Base-by-base conservation (phyloP, 179 eudicot genomes). In the Pouteria campechiana region DNA sequence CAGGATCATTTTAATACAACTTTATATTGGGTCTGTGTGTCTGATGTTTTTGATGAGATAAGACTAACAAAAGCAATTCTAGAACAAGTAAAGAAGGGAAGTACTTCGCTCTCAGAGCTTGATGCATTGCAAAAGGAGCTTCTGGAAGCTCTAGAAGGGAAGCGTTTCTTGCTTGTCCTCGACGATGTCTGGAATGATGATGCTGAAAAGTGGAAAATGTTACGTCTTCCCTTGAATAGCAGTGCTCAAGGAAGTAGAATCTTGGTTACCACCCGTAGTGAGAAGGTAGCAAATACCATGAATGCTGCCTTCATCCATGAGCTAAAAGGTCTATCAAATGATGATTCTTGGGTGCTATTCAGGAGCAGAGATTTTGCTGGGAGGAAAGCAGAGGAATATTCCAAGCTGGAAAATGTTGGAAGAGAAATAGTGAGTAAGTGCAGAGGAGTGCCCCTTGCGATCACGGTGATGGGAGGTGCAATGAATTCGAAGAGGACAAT, bases 371-470 rank as follows among this genome's bases (percentile, higher is more conserved):
- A 66, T 0, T 67, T 67, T 37, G n/a, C 14, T 11, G 55, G 53
- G 18, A 60, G 36, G 17, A 55, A 15, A 2, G 7, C 3, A 2
- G 43, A 40, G 41, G 64, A 53, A 3, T 3, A 23, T 8, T 52
- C 17, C n/a, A 3, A 13, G 25, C 32, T 67, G 7, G 39, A 50
- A 44, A 37, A 30, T 21, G 32, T 55, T 4, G 72, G 63, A 13
- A 60, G 42, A 46, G 17, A 14, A 29, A 55, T 67, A 36, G 52
- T 58, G 1, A 25, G 41, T 11, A 50, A 60, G 22, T 67, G 72
- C 50, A 42, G 46, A 25, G 72, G 72, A 9, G 29, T 60, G 12
- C 67, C 72, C 23, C 72, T 67, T 32, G 49, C 66, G 5, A 36
- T 47, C 16, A 50, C 55, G 44, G 46, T 46, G 3, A 41, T 67